These are phyloP conservation scores for Cucurbita pepo DNA, from an alignment of 306 rosid species.

Conservation along the genomic window DNA sequence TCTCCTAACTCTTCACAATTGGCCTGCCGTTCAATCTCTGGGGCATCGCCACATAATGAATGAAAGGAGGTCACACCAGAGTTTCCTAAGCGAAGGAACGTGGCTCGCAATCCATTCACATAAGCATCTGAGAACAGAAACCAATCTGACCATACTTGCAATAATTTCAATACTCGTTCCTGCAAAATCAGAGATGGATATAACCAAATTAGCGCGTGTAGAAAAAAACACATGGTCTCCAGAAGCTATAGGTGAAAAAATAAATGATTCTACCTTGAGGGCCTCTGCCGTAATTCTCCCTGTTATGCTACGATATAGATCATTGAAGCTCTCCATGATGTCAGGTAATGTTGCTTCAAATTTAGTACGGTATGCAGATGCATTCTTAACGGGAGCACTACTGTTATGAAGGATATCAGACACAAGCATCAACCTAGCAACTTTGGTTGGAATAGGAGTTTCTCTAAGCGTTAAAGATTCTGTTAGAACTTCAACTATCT, in stretches of 20 bases:
- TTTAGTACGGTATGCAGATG: conserved; percentile 97
- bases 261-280: conserved; percentile 41
- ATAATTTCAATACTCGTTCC: conserved; percentile 91
- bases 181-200: conserved; percentile 22
- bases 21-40: conserved; percentile 62
- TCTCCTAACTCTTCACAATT: conserved; percentile 46
- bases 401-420: conserved; percentile 98
- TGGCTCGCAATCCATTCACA: conserved; percentile 91
- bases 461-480: conserved; percentile 97
- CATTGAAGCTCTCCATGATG: conserved; percentile 97
- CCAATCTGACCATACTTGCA: conserved; percentile 99
- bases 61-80: conserved; percentile 81
- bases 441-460: conserved; percentile 96
- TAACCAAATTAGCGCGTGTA: background rate
- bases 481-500: conserved; percentile 94
- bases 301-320: conserved; percentile 70
- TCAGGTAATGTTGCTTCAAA: conserved; percentile 92
- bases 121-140: conserved; percentile 95
- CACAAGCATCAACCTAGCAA: conserved; percentile 98
- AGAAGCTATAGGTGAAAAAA: background rate
- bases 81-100: conserved; percentile 77
- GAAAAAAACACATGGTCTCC: background rate
- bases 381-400: conserved; percentile 99
- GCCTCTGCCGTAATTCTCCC: conserved; percentile 99
- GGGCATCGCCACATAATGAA: conserved; percentile 80